Percentiles rank a stretch among this genome's conserved stretches.
phyloP scores from a whole-genome alignment of 495 filamentous ascomycete species.

The Lasiosphaeria ovina region DNA sequence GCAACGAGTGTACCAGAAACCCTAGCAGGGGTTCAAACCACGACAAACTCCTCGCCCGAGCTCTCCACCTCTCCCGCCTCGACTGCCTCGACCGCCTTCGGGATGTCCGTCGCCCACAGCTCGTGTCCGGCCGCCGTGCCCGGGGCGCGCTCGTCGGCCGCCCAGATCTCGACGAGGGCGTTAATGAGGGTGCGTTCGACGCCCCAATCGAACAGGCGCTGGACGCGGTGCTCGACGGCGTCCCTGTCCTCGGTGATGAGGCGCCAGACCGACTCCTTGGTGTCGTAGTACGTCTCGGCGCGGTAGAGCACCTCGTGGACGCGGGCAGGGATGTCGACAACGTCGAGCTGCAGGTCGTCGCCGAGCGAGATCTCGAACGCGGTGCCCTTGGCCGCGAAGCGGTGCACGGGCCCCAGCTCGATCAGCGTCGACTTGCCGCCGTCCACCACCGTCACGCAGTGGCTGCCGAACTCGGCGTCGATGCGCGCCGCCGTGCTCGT shows the following conservation, averaged over 20 bases:
- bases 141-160: slow-evolving; percentile 35
- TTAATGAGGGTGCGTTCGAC: slow-evolving; percentile 35
- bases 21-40: too few species aligned
- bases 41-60: neutral
- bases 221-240: slow-evolving; percentile 28
- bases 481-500: slow-evolving; percentile 5
- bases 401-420: slow-evolving; percentile 18
- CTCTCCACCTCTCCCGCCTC: neutral
- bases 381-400: slow-evolving; percentile 10
- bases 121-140: slow-evolving; percentile 20
- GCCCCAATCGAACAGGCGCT: slow-evolving; percentile 32
- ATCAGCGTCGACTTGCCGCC: slow-evolving; percentile 7
- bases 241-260: slow-evolving; percentile 26
- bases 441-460: slow-evolving; percentile 7
- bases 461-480: neutral
- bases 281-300: slow-evolving; percentile 40
- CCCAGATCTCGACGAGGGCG: slow-evolving; percentile 45
- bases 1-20: too few species aligned
- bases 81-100: too few species aligned
- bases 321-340: slow-evolving; percentile 26
- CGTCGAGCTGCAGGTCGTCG: slow-evolving; percentile 32
- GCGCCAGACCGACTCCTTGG: slow-evolving; percentile 43
- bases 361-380: slow-evolving; percentile 31
- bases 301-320: slow-evolving; percentile 38
- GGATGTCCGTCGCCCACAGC: slow-evolving; percentile 11